Conservation (phyloP, 805 yeast species). For the Hanseniaspora osmophila region DNA sequence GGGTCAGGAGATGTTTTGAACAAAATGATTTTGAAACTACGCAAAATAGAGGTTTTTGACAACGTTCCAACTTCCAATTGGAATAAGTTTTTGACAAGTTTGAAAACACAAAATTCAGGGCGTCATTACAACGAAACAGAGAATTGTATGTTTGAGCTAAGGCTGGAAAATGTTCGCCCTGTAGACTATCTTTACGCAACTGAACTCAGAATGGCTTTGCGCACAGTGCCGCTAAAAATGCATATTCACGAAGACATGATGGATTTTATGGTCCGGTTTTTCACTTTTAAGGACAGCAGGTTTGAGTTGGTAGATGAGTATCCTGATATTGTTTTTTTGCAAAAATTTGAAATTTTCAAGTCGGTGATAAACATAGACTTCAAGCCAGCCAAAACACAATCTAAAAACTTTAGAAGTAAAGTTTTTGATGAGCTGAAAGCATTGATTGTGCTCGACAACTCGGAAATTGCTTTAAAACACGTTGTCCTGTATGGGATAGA, state of each 20-base stretch:
- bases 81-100: slow-evolving; percentile 66
- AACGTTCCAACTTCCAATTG: slow-evolving; percentile 80
- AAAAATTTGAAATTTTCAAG: slow-evolving; percentile 47
- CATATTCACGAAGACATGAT: slow-evolving; percentile 89
- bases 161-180: slow-evolving; percentile 50
- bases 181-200: slow-evolving; percentile 47
- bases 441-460: slow-evolving; percentile 77
- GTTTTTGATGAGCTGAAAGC: slow-evolving; percentile 62
- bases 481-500: slow-evolving; percentile 58
- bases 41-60: slow-evolving; percentile 51
- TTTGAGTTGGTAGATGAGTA: slow-evolving; percentile 44
- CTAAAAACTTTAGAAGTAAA: slow-evolving; percentile 51
- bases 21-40: slow-evolving; percentile 33
- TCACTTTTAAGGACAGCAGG: slow-evolving; percentile 62
- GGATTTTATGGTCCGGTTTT: slow-evolving; percentile 68
- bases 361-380: slow-evolving; percentile 65
- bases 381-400: slow-evolving; percentile 63
- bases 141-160: slow-evolving; percentile 34
- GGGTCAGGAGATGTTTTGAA: slow-evolving; percentile 33
- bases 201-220: slow-evolving; percentile 43
- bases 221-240: slow-evolving; percentile 54
- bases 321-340: slow-evolving; percentile 56
- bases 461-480: slow-evolving; percentile 50
- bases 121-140: not conserved
- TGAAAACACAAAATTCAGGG: slow-evolving; percentile 29